phyloP scores from a whole-genome alignment of 1,284 basidiomycete species.

The Baeospora myosura region DNA sequence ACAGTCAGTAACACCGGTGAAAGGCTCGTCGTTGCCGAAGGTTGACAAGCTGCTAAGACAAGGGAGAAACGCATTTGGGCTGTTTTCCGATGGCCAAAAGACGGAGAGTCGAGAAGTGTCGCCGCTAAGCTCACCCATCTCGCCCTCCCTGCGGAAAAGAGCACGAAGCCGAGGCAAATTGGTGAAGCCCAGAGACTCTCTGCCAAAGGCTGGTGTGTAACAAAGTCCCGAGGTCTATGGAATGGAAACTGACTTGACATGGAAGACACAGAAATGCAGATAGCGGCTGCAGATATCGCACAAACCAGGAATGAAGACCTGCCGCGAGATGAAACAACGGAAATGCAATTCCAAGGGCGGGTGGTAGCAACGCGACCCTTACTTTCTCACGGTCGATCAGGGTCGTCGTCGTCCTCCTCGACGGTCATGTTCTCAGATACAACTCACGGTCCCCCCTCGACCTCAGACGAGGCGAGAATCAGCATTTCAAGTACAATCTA shows the following conservation, averaged over 20 bases:
- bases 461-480: constrained; percentile 30
- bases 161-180: constrained; percentile 15
- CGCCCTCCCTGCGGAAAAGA: constrained; percentile 9
- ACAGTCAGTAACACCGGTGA: not conserved
- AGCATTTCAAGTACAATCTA: constrained; percentile 42
- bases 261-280: not conserved
- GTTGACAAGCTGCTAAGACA: not conserved
- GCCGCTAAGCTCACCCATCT: not conserved
- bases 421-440: constrained; percentile 15
- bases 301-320: no score
- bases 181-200: constrained; percentile 8
- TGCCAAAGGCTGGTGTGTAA: no score
- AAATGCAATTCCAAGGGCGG: no score
- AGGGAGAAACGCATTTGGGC: not conserved
- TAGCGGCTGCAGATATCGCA: no score
- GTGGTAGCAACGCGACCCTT: no score
- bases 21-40: not conserved
- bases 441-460: constrained; percentile 28
- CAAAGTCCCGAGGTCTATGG: no score
- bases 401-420: constrained; percentile 15
- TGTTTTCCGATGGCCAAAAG: not conserved
- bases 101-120: not conserved
- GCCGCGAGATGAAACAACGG: no score
- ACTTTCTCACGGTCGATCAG: constrained; percentile 4
- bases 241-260: not conserved